Evolutionary conservation across 768 basidiomycete genomes (phyloP), one percentile per base, ranked within the genome.

Genomic region (Kwoniella sp.): DNA sequence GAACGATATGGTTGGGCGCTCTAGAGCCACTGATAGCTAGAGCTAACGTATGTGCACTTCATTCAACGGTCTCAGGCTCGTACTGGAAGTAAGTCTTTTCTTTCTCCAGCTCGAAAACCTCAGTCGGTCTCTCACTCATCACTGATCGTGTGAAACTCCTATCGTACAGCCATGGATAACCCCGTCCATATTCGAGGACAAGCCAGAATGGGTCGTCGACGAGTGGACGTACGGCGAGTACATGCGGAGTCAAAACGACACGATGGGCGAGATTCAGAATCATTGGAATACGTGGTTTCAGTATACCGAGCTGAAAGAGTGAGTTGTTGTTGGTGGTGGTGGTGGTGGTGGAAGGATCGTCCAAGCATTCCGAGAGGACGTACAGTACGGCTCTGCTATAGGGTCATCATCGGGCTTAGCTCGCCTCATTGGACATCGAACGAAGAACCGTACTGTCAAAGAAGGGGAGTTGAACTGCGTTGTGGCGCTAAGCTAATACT

Each of bases 151-250:
- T 11, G 58, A 26, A n/a, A 41, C 55, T 29, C 47, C 26, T 13
- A 50, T 23, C 8, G 17, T 5, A 20, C 8, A 79, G 73, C 78
- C 78, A 41, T 79, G 79, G 79, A 80, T 80, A 23, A 80, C 76
- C 7, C 79, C 79, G 2, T 77, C 75, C 5, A 13, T 80, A 17
- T 80, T 77, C 34, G 66, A 51, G 13, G 37, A 66, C 31, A 80
- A 80, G 55, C 79, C 79, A 0, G 71, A 71, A 13, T 80, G 79
- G 79, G 79, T 80, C 12, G 66, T 78, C 1, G 79, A 80, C 55
- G 79, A 80, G 53, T 75, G 77, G 70, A 76, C 77, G 3, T 77
- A 77, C 48, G 75, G 75, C 20, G 31, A 53, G 28, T 80, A 80
- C 48, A 74, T 74, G 73, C 7, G 57, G 3, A 55, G 51, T 37